phyloP scores from a whole-genome alignment of 1,284 basidiomycete species.

The Cutaneotrichosporon mucoides region DNA sequence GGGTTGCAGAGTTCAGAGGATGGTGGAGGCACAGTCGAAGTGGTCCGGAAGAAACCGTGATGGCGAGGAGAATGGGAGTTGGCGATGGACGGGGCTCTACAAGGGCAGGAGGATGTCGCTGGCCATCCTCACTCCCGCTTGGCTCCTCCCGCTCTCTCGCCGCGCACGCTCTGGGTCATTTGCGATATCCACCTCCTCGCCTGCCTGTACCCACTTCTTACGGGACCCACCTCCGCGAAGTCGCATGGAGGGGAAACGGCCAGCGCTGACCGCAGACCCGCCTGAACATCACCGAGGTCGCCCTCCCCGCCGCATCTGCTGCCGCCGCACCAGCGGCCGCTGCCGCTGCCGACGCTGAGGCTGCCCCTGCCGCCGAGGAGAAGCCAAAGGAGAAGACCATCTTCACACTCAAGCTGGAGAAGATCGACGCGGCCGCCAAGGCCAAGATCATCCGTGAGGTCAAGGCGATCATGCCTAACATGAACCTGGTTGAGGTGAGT shows the following conservation, averaged over 20 bases:
- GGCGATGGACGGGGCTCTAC: too few species aligned
- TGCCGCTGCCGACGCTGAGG: slow-evolving; percentile 56
- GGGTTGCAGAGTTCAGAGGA: background rate
- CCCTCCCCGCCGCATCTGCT: slow-evolving; percentile 76
- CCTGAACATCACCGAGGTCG: slow-evolving; percentile 97
- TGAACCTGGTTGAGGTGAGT: slow-evolving; percentile 92
- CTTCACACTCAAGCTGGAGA: slow-evolving; percentile 91
- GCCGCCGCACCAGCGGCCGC: slow-evolving; percentile 57
- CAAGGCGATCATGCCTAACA: slow-evolving; percentile 88
- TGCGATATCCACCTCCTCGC: too few species aligned
- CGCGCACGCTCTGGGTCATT: too few species aligned
- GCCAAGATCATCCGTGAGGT: slow-evolving; percentile 98
- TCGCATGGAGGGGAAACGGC: too few species aligned
- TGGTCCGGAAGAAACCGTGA: too few species aligned
- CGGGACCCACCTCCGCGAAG: too few species aligned
- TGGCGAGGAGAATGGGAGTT: too few species aligned
- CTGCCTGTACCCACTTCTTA: too few species aligned
- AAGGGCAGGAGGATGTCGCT: too few species aligned
- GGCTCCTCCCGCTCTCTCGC: too few species aligned
- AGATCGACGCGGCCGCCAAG: slow-evolving; percentile 83
- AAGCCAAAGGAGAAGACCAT: slow-evolving; percentile 99
- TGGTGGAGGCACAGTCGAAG: too few species aligned
- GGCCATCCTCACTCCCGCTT: too few species aligned
- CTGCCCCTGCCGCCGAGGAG: slow-evolving; percentile 54
- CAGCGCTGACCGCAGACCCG: slow-evolving; percentile 59